Evolutionary conservation across 73 alveolate genomes (phyloP), one percentile per base, ranked within the genome.

Genomic region (Paramecium primaurelia): DNA sequence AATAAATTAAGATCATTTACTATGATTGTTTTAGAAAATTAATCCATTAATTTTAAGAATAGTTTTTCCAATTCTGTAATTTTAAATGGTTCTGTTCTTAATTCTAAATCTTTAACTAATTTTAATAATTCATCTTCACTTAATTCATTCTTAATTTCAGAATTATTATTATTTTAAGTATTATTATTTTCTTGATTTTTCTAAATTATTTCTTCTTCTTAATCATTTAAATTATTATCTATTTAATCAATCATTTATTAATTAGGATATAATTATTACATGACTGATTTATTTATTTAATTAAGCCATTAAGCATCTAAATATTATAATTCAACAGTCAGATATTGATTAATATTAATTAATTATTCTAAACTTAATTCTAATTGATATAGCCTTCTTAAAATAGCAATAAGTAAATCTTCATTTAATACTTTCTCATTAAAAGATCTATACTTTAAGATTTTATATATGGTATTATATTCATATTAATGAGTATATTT

Each of bases 311-410:
- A 25, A 14, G 88, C 68, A 75, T 38, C 60, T 12, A 26, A 75
- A 75, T 75, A 75, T 75, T 75, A 36, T 37, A 75, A 75, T 22
- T 75, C 88, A 36, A 75, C 88, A 12, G 47, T 75, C 16, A 75
- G 18, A 38, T n/a, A 38, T 34, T 75, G 14, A 38, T 75, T 75
- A 7, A 75, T 18, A 36, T 75, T 42, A 16, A 38, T 42, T 75
- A 75, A 10, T 80, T 80, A 32, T 8, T 40, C 71, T 45, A 80
- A 80, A 18, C 10, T 80, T 47, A 80, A 45, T 11, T 80, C 91
- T 6, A 80, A 2, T 8, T 22, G 11, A n/a, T 14, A 25, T 1
- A 80, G 34, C 30, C 91, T 80, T 80, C 36, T 42, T 25, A 80
- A 25, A 16, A 80, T 80, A 3, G 71, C 44, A 8, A 40, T 25